Conservation (phyloP, 2,329 filamentous ascomycete genomes). For the Triangularia verruculosa region DNA sequence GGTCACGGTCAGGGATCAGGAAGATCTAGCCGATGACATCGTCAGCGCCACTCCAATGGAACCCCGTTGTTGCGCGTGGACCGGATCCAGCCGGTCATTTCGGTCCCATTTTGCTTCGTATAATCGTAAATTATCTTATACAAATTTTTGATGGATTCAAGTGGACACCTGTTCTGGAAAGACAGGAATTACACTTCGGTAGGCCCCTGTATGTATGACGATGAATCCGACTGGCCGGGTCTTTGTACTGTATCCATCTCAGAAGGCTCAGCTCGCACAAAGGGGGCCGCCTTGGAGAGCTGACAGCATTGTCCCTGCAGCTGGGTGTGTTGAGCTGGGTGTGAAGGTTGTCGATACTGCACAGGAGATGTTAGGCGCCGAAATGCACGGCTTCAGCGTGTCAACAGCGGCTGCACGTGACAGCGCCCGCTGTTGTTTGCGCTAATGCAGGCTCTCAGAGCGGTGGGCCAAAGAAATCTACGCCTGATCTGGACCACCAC, state of each 20-base stretch:
- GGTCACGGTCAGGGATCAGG: not conserved
- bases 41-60: slow-evolving; percentile 4
- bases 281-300: not conserved
- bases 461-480: slow-evolving; percentile 6
- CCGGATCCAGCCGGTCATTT: not conserved
- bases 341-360: too few species aligned
- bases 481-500: slow-evolving; percentile 25
- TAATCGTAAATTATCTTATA: not conserved
- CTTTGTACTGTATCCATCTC: not conserved
- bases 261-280: slow-evolving; percentile 1
- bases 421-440: slow-evolving; percentile 15
- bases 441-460: slow-evolving; percentile 20
- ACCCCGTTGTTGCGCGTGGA: not conserved
- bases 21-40: slow-evolving; percentile 12
- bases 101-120: not conserved
- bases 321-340: not conserved
- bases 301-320: slow-evolving; percentile 9
- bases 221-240: not conserved
- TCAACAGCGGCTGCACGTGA: slow-evolving; percentile 22
- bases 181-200: not conserved
- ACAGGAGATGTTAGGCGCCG: slow-evolving; percentile 12
- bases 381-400: slow-evolving; percentile 13
- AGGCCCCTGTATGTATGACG: not conserved
- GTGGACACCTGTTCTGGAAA: not conserved
- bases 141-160: not conserved